Conservation (phyloP, 1,139 yeast species). For the Kurtzmaniella quercitrusa region DNA sequence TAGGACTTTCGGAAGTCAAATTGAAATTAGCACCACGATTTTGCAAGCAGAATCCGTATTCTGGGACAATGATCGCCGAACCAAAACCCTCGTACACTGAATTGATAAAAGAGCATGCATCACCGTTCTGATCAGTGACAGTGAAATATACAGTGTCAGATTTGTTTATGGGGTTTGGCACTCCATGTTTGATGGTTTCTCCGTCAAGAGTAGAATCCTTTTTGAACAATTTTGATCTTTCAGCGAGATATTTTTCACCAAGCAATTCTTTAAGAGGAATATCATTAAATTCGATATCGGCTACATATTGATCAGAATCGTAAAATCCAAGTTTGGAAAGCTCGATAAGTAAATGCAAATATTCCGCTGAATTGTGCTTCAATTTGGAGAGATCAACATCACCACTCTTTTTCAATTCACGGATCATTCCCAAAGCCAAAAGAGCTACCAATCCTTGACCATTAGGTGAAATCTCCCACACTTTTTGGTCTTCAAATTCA, state of each 20-base stretch:
- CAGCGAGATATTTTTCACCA: conserved; percentile 39
- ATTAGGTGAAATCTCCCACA: conserved; percentile 81
- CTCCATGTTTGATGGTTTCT: conserved; percentile 43
- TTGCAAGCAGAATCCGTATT: conserved; percentile 67
- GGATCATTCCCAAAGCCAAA: conserved; percentile 62
- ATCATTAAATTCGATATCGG: conserved; percentile 51
- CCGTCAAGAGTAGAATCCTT: conserved; percentile 37
- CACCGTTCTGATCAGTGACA: conserved; percentile 66
- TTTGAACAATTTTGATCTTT: conserved; percentile 47
- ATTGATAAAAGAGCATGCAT: conserved; percentile 79
- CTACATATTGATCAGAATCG: conserved; percentile 72
- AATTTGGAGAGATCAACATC: conserved; percentile 40
- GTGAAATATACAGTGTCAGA: conserved; percentile 79
- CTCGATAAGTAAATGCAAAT: conserved; percentile 66
- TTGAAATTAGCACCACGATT: conserved; percentile 78
- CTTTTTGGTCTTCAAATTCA: conserved; percentile 37
- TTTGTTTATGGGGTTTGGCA: conserved; percentile 59
- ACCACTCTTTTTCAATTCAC: conserved; percentile 47
- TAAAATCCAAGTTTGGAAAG: conserved; percentile 69
- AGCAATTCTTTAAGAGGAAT: conserved; percentile 34
- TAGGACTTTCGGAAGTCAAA: conserved; percentile 52
- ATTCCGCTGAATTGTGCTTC: conserved; percentile 67
- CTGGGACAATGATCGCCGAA: conserved; percentile 64
- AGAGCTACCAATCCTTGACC: conserved; percentile 78
- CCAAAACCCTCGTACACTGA: conserved; percentile 74